A percentile compares a stretch with the other conserved stretches of the same genome.
Evolutionary conservation across 345 rosid genomes (phyloP).

Genomic region (Viola odorata): DNA sequence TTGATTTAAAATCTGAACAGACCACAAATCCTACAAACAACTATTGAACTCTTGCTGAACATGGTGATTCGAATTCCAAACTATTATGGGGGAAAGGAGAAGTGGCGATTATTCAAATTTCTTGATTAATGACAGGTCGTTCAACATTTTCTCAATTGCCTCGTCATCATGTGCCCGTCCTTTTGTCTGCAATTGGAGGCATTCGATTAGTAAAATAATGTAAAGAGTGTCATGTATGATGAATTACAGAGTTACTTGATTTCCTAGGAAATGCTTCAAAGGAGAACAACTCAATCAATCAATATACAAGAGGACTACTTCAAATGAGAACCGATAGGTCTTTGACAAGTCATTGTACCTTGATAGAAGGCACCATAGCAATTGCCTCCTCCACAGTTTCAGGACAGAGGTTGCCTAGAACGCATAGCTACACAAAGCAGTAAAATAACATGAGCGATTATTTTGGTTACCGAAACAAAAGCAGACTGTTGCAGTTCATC

Average conservation of each 20-base stretch:
- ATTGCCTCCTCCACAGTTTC: constrained; percentile 98
- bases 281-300: too few relatives aligned
- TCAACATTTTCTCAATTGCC: constrained; percentile 88
- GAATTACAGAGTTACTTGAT: background rate
- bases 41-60: too few relatives aligned
- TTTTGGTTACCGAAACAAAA: too few relatives aligned
- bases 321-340: too few relatives aligned
- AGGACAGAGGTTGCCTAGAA: constrained; percentile 96
- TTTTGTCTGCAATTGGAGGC: constrained; percentile 49
- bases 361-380: constrained; percentile 95
- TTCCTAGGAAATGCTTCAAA: too few relatives aligned
- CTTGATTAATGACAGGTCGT: constrained; percentile 78
- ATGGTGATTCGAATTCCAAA: too few relatives aligned
- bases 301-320: too few relatives aligned
- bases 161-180: constrained; percentile 83
- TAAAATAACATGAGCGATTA: background rate
- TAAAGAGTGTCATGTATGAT: background rate
- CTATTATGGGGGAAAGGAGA: background rate
- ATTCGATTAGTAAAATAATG: background rate
- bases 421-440: constrained; percentile 67
- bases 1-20: too few relatives aligned
- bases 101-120: constrained; percentile 50
- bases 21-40: too few relatives aligned
- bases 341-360: constrained; percentile 35
- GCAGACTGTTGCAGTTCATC: too few relatives aligned